Percentiles rank a stretch among this genome's conserved stretches.
Evolutionary conservation across 2,329 filamentous ascomycete genomes (phyloP).

Genomic region (Didymella segeticola): DNA sequence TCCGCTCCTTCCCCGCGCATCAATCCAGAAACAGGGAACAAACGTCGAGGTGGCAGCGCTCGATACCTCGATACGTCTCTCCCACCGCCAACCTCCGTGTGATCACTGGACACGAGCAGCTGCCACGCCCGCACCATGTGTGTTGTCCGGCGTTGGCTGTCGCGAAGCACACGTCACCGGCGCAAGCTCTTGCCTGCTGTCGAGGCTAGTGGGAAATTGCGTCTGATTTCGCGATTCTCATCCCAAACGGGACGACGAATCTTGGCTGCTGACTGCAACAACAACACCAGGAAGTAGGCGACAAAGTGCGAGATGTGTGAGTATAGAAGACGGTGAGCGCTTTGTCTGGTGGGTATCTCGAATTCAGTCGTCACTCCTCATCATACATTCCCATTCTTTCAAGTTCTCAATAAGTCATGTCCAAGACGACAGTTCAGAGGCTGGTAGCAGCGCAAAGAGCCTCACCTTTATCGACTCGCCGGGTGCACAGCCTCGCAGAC

Average conservation of each 20-base stretch:
- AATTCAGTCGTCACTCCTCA: not conserved
- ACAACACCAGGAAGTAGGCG: slow-evolving; percentile 10
- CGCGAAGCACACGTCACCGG: slow-evolving; percentile 24
- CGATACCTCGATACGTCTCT: not conserved
- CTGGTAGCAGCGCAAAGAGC: slow-evolving; percentile 17
- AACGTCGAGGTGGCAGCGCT: not conserved
- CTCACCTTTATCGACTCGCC: slow-evolving; percentile 10
- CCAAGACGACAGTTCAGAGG: slow-evolving; percentile 2
- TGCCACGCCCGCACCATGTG: slow-evolving; percentile 19
- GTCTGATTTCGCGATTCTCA: slow-evolving; percentile 28
- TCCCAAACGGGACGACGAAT: slow-evolving; percentile 27
- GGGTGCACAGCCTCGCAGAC: slow-evolving; percentile 9
- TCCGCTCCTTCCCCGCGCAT: slow-evolving; percentile 18
- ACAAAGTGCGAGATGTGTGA: slow-evolving; percentile 11
- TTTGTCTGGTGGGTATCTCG: not conserved
- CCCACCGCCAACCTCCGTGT: not conserved
- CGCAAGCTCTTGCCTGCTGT: slow-evolving; percentile 14
- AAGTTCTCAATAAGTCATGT: not conserved
- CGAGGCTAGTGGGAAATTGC: slow-evolving; percentile 32
- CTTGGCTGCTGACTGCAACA: slow-evolving; percentile 28
- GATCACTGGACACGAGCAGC: slow-evolving; percentile 10
- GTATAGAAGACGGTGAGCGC: slow-evolving; percentile 9
- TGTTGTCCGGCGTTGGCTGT: slow-evolving; percentile 11
- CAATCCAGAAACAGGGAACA: slow-evolving; percentile 9
- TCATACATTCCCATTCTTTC: not conserved